Base-by-base conservation (phyloP, 176 grass and related monocot species). In the Oryza officinalis region DNA sequence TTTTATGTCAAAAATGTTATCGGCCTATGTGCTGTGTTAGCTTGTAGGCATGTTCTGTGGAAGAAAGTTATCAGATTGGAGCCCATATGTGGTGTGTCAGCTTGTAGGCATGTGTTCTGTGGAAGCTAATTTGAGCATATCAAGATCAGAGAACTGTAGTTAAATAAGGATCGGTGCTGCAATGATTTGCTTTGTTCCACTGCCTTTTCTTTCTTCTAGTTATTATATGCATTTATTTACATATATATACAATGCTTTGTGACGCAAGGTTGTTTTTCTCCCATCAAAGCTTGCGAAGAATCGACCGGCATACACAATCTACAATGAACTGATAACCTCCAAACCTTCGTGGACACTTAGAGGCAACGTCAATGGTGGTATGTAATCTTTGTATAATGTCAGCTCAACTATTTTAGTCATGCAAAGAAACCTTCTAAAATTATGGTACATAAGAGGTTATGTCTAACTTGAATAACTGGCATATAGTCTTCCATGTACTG, bases 291-390 rank as follows among this genome's bases (percentile, higher is more conserved):
- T 86, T 10, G 20, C 69, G 63, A 83, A 38, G 69, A 71, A 80
- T 41, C 75, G 26, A 70, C 35, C 80, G 15, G 38, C 74, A 83
- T 69, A 69, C 74, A 68, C 63, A 31, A 70, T 87, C 38, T 90
- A 79, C 65, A 87, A 80, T 70, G 84, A 83, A 67, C 14, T 86
- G 23, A 32, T 73, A 75, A 63, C 38, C 37, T 80, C 80, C 49
- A 52, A 68, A 9, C 75, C 84, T 80, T 12, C 83, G 46, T 75
- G 69, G 25, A 13, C 37, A 52, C 38, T 80, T 68, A 74, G 80
- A 75, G 72, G 63, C 43, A 80, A 83, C 20, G 28, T 87, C 37
- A 67, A 13, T 43, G 69, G 84, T 75, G 88, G 84, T 90, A 87
- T 68, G 37, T 1, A 35, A 12, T 20, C 38, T 47, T 63, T 49